Evolutionary conservation across 257 asterid species (phyloP).

Genomic region (Striga asiatica): DNA sequence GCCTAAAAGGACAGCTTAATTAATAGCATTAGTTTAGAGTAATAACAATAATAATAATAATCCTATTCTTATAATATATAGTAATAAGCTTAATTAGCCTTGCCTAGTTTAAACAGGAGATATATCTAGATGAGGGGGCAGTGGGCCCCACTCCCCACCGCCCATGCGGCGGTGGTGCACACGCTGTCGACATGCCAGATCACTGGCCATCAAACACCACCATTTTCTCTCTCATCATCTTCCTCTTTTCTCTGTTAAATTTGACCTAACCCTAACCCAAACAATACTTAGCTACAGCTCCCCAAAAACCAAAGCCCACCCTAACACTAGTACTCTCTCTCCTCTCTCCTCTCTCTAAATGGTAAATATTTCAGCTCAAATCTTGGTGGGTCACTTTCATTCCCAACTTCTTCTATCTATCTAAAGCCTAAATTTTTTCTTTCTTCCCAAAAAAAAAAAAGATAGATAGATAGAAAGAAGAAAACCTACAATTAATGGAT

Average conservation of each 20-base stretch:
- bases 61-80: no score
- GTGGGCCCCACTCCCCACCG: constrained; percentile 35
- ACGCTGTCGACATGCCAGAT: constrained; percentile 29
- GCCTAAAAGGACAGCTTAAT: no score
- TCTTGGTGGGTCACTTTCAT: constrained; percentile 23
- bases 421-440: no score
- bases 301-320: constrained; percentile 19
- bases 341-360: constrained; percentile 13
- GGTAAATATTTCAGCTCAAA: constrained; percentile 29
- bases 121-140: neutral
- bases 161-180: no score
- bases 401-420: no score
- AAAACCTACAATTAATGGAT: constrained; percentile 36
- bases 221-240: neutral
- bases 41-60: no score
- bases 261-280: constrained; percentile 58
- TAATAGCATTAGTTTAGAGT: no score
- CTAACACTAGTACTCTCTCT: constrained; percentile 14
- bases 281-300: constrained; percentile 22
- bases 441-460: neutral
- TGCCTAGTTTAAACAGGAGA: no score
- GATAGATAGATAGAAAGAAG: neutral
- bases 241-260: constrained; percentile 8
- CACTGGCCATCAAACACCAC: neutral
- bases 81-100: no score